Conservation (phyloP, 305 asterid genomes). For the Stenogyne calaminthoides region DNA sequence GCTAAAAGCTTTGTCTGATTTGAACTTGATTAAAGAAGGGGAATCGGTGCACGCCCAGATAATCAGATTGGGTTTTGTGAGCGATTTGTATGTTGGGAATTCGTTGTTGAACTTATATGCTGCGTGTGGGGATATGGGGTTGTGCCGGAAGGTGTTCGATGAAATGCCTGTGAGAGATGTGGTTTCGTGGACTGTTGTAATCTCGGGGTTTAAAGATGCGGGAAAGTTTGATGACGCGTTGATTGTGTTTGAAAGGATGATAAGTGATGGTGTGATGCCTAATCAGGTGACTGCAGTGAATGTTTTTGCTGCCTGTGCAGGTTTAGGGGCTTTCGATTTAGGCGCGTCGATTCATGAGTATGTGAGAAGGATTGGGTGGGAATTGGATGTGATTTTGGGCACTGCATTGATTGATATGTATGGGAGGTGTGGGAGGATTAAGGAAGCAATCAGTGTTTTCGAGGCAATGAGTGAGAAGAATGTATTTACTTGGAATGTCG, state of each 20-base stretch:
- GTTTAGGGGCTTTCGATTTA: slow-evolving; percentile 42
- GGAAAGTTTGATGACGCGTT: slow-evolving; percentile 48
- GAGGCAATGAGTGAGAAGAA: slow-evolving; percentile 50
- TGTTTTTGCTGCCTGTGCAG: slow-evolving; percentile 53
- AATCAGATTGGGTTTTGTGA: slow-evolving; percentile 40
- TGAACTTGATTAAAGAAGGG: slow-evolving; percentile 44
- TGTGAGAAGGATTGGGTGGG: slow-evolving; percentile 45
- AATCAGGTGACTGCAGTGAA: slow-evolving; percentile 61
- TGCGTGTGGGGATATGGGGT: slow-evolving; percentile 45
- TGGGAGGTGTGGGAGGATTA: slow-evolving; percentile 50
- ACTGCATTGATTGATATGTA: slow-evolving; percentile 55
- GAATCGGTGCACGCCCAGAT: slow-evolving; percentile 50
- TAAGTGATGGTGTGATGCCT: slow-evolving; percentile 43
- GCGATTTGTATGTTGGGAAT: slow-evolving; percentile 63
- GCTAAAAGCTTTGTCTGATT: slow-evolving; percentile 59
- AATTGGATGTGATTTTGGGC: slow-evolving; percentile 57
- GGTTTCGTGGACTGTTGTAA: slow-evolving; percentile 56
- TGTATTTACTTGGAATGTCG: slow-evolving; percentile 52
- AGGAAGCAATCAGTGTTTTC: slow-evolving; percentile 44
- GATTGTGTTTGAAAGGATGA: slow-evolving; percentile 48
- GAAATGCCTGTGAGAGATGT: slow-evolving; percentile 62
- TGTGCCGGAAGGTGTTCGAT: slow-evolving; percentile 51
- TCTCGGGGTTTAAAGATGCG: slow-evolving; percentile 46
- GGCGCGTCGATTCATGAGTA: slow-evolving; percentile 52
- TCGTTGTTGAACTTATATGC: slow-evolving; percentile 59